Conservation (phyloP, 208 protist genomes). For the Trypanosoma lewisi region DNA sequence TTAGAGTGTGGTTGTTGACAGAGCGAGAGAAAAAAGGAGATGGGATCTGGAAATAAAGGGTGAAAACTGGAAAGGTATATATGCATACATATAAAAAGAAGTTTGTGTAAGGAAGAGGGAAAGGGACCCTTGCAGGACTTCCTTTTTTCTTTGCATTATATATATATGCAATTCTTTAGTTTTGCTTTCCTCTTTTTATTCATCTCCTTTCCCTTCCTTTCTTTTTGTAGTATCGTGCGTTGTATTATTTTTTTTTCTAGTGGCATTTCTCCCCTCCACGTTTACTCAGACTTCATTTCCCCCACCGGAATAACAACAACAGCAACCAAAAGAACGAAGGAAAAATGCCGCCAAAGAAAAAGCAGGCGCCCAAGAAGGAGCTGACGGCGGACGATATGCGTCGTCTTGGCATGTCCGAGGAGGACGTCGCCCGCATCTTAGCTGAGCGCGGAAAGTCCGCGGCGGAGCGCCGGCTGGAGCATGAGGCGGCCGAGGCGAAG, state of each 20-base stretch:
- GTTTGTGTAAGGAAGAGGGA: no score
- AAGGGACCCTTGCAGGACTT: no score
- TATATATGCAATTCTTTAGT: not conserved
- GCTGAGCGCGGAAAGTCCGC: conserved; percentile 61
- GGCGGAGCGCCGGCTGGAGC: conserved; percentile 55
- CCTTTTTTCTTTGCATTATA: conserved; percentile 2
- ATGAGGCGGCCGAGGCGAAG: conserved; percentile 28
- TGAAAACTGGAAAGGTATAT: no score
- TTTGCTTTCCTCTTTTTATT: not conserved
- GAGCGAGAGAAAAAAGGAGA: not conserved
- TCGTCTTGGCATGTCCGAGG: conserved; percentile 68
- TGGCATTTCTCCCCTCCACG: not conserved
- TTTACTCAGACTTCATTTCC: not conserved
- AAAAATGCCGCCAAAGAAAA: conserved; percentile 65
- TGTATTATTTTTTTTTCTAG: not conserved
- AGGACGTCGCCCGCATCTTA: conserved; percentile 69
- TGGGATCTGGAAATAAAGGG: not conserved
- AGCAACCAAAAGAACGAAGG: not conserved
- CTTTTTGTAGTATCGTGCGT: not conserved
- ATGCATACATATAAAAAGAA: no score
- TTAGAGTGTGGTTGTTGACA: no score
- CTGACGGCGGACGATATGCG: conserved; percentile 75
- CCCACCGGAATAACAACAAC: not conserved
- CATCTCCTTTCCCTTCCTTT: not conserved
- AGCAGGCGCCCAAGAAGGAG: conserved; percentile 53